phyloP scores from a whole-genome alignment of 768 basidiomycete genomes.

The Gloeophyllum trabeum region DNA sequence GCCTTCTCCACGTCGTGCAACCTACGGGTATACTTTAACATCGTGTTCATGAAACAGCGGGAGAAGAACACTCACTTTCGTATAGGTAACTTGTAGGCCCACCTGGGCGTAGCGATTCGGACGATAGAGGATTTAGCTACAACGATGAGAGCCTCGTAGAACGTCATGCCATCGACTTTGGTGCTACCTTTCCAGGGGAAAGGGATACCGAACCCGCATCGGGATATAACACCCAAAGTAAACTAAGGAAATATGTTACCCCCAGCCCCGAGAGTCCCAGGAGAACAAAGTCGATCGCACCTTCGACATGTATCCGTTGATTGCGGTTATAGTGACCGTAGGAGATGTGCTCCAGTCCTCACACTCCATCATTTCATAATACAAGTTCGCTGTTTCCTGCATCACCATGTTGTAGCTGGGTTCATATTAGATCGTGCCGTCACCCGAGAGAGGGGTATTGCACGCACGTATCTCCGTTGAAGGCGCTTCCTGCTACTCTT shows the following conservation, averaged over 20 bases:
- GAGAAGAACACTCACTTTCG: neutral
- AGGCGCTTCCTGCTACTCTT: too few relatives aligned
- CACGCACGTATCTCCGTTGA: too few relatives aligned
- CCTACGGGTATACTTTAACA: neutral
- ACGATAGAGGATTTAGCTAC: neutral
- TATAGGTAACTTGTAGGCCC: neutral
- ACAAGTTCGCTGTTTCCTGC: too few relatives aligned
- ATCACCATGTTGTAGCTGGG: too few relatives aligned
- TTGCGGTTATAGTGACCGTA: too few relatives aligned
- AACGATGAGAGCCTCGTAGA: neutral
- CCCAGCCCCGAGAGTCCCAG: too few relatives aligned
- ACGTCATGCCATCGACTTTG: neutral
- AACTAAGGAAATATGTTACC: neutral
- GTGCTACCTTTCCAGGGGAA: neutral
- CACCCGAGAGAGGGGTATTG: too few relatives aligned
- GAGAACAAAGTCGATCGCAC: too few relatives aligned
- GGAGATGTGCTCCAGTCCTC: too few relatives aligned
- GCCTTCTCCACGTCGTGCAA: neutral
- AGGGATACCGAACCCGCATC: neutral
- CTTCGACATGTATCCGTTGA: too few relatives aligned
- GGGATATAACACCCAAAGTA: neutral
- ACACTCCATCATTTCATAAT: too few relatives aligned
- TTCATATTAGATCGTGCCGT: too few relatives aligned
- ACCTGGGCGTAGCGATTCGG: neutral
- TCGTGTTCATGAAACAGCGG: neutral